Evolutionary conservation across 2,329 filamentous ascomycete genomes (phyloP).

Genomic region (Annulohypoxylon truncatum): DNA sequence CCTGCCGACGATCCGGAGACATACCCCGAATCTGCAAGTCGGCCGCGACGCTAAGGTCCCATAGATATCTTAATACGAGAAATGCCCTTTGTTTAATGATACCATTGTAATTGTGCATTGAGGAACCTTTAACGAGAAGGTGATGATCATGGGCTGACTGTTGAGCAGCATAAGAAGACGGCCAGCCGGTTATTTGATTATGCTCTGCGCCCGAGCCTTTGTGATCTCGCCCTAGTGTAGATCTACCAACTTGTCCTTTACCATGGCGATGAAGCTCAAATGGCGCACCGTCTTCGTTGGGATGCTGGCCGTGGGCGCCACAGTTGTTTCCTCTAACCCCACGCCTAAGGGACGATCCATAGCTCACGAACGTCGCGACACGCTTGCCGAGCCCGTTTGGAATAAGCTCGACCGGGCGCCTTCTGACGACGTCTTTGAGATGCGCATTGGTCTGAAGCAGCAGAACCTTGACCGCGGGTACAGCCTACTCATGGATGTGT

Average conservation of each 20-base stretch:
- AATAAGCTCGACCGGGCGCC: background rate
- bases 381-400: background rate
- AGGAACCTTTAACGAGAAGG: background rate
- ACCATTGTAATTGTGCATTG: background rate
- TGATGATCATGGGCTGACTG: background rate
- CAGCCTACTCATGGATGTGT: constrained; percentile 49
- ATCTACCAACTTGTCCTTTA: background rate
- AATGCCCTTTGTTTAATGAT: background rate
- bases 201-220: background rate
- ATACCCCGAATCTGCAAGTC: background rate
- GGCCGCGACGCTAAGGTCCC: background rate
- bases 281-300: background rate
- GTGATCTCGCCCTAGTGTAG: background rate
- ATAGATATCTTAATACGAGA: constrained; percentile 1
- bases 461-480: constrained; percentile 42
- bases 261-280: background rate
- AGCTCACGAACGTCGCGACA: background rate
- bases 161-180: background rate
- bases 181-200: background rate
- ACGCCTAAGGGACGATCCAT: background rate
- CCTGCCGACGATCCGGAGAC: background rate
- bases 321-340: background rate
- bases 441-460: constrained; percentile 40
- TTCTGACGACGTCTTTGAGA: constrained; percentile 17
- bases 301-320: background rate